Conservation (phyloP, 148 eudicot species). For the Bassia scoparia region DNA sequence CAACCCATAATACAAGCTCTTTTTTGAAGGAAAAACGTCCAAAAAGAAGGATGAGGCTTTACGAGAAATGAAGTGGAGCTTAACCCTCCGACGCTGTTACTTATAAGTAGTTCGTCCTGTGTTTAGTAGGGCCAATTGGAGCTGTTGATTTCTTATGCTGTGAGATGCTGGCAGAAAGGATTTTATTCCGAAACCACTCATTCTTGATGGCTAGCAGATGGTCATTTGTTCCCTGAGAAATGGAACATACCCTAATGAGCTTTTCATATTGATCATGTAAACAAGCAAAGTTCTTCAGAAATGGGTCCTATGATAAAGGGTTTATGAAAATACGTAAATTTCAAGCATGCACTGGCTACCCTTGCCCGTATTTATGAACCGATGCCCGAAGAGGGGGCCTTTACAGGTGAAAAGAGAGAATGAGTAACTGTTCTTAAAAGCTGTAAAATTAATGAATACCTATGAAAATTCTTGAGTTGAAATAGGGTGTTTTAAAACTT, state of each 20-base stretch:
- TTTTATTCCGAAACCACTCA: conserved; percentile 62
- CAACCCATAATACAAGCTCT: conserved; percentile 78
- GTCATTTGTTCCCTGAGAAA: conserved; percentile 73
- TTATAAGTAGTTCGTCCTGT: conserved; percentile 67
- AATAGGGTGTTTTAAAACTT: not conserved
- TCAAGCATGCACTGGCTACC: conserved; percentile 72
- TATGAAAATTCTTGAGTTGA: not conserved
- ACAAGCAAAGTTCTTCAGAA: conserved; percentile 50
- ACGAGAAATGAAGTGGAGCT: conserved; percentile 78
- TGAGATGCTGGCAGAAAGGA: conserved; percentile 76
- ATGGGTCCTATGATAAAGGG: conserved; percentile 78
- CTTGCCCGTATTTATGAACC: conserved; percentile 56
- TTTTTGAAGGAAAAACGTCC: conserved; percentile 50
- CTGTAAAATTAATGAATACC: not conserved
- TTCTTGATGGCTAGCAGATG: conserved; percentile 83
- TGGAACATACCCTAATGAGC: conserved; percentile 72
- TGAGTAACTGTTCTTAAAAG: not conserved
- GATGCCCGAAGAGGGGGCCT: conserved; percentile 27
- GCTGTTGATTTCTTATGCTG: conserved; percentile 67
- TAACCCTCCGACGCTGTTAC: conserved; percentile 74
- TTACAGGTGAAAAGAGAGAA: conserved; percentile 21
- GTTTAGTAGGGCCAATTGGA: conserved; percentile 80
- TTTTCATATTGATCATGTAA: conserved; percentile 62
- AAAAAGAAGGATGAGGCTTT: conserved; percentile 68
- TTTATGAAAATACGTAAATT: conserved; percentile 73